These are phyloP conservation scores for Dactylellina leptospora DNA, from an alignment of 2,329 filamentous ascomycete species.

Conservation along the genomic window DNA sequence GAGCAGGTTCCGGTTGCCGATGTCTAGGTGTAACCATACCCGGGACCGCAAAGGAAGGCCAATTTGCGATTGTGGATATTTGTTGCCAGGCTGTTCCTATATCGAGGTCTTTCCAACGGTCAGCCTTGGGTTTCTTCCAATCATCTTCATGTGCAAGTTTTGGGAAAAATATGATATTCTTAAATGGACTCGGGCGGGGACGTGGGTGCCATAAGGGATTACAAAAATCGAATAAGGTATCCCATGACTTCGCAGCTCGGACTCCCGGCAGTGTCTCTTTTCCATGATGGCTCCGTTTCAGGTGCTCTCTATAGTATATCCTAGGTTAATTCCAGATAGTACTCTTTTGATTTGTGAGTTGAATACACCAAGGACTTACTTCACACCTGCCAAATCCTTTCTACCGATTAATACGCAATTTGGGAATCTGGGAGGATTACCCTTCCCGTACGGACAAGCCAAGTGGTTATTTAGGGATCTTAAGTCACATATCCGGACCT, in stretches of 20 bases:
- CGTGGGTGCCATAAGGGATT: conserved; percentile 12
- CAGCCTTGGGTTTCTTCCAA: not conserved
- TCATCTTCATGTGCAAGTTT: not conserved
- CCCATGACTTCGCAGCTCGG: conserved; percentile 12
- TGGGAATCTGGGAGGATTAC: conserved; percentile 4
- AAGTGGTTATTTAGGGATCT: conserved; percentile 20
- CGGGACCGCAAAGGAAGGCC: too few species aligned
- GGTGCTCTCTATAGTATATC: conserved; percentile 15
- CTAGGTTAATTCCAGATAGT: not conserved
- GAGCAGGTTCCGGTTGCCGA: too few species aligned
- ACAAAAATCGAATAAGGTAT: conserved; percentile 26
- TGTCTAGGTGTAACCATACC: too few species aligned
- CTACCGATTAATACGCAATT: conserved; percentile 22
- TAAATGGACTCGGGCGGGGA: conserved; percentile 13
- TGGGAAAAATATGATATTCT: not conserved
- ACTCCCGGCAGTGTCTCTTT: not conserved
- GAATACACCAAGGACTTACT: not conserved
- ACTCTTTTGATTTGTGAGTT: not conserved
- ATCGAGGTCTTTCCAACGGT: conserved; percentile 15
- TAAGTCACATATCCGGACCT: not conserved
- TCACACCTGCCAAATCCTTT: conserved; percentile 25
- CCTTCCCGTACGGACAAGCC: conserved; percentile 38
- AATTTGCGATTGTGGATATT: not conserved
- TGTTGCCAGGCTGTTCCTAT: not conserved
- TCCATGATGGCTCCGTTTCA: conserved; percentile 24